phyloP scores from a whole-genome alignment of 2,329 filamentous ascomycete species.

The Aspergillus luchuensis region DNA sequence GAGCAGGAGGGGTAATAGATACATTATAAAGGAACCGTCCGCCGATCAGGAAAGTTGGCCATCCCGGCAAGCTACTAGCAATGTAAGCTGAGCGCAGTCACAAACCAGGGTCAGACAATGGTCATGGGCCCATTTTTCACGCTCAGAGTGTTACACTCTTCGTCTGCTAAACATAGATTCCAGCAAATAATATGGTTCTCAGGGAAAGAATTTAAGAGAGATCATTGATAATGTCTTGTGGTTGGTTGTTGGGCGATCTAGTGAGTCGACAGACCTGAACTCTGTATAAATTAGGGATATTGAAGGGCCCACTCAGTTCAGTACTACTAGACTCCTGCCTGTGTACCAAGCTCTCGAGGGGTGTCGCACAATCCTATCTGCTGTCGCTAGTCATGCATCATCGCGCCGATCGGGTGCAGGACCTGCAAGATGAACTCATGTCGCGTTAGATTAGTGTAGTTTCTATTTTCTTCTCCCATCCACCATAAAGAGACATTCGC shows the following conservation, averaged over 20 bases:
- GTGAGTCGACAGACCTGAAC: not conserved
- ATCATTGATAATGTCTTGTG: not conserved
- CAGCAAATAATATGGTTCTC: not conserved
- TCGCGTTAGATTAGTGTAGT: not conserved
- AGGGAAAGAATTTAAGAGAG: too few relatives aligned
- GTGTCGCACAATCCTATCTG: not conserved
- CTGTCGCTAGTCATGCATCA: conserved; percentile 1
- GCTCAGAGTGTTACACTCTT: not conserved
- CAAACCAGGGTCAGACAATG: not conserved
- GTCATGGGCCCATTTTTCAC: not conserved
- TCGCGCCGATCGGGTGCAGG: conserved; percentile 13
- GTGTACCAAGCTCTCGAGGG: not conserved
- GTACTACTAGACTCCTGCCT: too few relatives aligned
- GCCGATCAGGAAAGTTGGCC: not conserved
- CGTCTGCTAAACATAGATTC: not conserved
- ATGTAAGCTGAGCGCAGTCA: not conserved
- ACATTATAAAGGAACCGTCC: not conserved
- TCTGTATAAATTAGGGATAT: conserved; percentile 1
- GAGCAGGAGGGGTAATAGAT: conserved; percentile 1
- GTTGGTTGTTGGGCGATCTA: not conserved
- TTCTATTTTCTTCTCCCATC: conserved; percentile 11
- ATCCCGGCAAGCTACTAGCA: not conserved
- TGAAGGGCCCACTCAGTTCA: not conserved
- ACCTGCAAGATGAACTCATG: conserved; percentile 4
- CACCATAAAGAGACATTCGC: conserved; percentile 2